These are phyloP conservation scores for Chaetomium olivaceum DNA, from an alignment of 2,329 filamentous ascomycete genomes.

Conservation along the genomic window DNA sequence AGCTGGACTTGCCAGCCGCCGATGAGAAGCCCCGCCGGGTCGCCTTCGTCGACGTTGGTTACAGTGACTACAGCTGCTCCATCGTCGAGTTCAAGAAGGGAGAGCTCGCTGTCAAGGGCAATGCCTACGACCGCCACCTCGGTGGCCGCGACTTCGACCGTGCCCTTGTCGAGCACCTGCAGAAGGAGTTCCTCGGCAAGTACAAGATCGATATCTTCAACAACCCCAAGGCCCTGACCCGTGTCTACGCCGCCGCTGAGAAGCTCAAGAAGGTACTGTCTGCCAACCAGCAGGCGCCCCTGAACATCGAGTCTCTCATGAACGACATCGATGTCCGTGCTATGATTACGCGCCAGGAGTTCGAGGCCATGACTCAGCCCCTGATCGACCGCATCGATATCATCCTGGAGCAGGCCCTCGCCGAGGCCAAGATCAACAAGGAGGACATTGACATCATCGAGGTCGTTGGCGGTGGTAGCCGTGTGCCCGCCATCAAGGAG, in stretches of 20 bases:
- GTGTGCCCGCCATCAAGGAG: constrained; percentile 90
- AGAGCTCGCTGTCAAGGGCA: constrained; percentile 90
- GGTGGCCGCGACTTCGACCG: constrained; percentile 97
- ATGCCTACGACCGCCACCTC: constrained; percentile 91
- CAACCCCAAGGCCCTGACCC: constrained; percentile 85
- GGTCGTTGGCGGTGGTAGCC: constrained; percentile 90
- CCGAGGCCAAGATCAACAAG: constrained; percentile 85
- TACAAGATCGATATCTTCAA: constrained; percentile 94
- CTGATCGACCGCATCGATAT: constrained; percentile 70
- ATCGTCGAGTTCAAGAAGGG: constrained; percentile 97
- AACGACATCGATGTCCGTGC: constrained; percentile 90
- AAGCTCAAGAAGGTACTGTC: constrained; percentile 99
- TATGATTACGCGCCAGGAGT: constrained; percentile 90
- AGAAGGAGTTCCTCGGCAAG: constrained; percentile 94
- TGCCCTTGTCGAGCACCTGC: constrained; percentile 90
- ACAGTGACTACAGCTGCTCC: constrained; percentile 93
- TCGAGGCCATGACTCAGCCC: constrained; percentile 87
- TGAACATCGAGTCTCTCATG: constrained; percentile 99
- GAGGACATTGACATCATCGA: constrained; percentile 94
- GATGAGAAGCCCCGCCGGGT: constrained; percentile 94
- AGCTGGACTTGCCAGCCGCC: constrained; percentile 81
- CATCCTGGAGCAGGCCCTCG: constrained; percentile 86
- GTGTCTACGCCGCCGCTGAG: constrained; percentile 85
- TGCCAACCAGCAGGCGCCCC: constrained; percentile 85
- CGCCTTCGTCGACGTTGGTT: constrained; percentile 89